Base-by-base conservation (phyloP, 2,329 filamentous ascomycete genomes). In the Venturia pyrina region DNA sequence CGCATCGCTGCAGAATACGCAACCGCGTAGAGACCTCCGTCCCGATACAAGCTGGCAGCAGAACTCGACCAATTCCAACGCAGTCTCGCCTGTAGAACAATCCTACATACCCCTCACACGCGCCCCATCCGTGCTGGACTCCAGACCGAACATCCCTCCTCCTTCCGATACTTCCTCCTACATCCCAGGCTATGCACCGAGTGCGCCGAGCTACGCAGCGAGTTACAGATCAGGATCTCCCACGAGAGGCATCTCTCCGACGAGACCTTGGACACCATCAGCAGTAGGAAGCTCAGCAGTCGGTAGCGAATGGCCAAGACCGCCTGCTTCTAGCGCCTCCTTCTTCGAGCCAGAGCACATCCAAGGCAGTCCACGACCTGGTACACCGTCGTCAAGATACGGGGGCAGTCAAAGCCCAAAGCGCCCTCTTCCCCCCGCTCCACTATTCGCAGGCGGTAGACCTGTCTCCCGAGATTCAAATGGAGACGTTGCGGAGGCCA, bases 301-400 rank as follows among this genome's bases (percentile, higher is more conserved):
- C 28, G 80, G 81, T 3, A 78, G 79, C 41, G 90, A 93, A 68
- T 91, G 89, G 76, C 76, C 83, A 37, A 84, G 90, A 63, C 89
- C 90, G 10, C 88, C 91, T 2, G 85, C 90, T 0, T 85, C 87
- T 0, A 87, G 82, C 69, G 80, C 88, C 32, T 83, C 87, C 4
- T 98, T 95, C 76, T 98, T 95, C 76, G 95, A 98, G 76, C 91
- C 92, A 0, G 83, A 88, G 28, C 93, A 97, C 71, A 78, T 98
- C 67, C 93, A 98, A 72, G 95, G 95, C 62, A 93, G 86, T 68
- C 93, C 95, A 7, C 82, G 95, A 67, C 93, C 95, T 1, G 93
- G 93, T 5, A 97, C 93, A 0, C 92, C 93, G 1, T 92, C 92
- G 0, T 93, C 91, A 21, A 84, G 87, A 74, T 97, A 98, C 75